Evolutionary conservation across 148 eudicot genomes (phyloP), one percentile per base, ranked within the genome.

Genomic region (Cornus florida): DNA sequence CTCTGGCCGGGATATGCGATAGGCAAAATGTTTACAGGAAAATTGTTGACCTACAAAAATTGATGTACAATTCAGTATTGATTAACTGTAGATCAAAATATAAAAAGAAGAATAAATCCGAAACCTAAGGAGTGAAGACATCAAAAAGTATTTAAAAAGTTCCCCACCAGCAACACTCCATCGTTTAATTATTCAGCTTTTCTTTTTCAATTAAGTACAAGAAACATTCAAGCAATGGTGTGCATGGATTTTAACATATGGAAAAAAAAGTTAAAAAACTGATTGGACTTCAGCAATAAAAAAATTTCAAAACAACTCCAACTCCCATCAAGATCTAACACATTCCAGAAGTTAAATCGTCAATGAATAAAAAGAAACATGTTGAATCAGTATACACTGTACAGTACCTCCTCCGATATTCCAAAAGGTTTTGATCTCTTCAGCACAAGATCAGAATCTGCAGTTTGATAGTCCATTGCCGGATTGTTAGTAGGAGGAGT

Each of bases 401-500:
- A 41, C 60, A 22, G 48, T 83, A 90, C 94, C 90, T 89, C 92
- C 75, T 88, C 91, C 13, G 83, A 80, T 71, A 85, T 39, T 20
- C 90, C 92, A 79, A 88, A 88, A 78, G 91, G 86, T 74, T 86
- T 85, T 73, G 90, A 35, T 79, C 95, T 84, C 87, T 85, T 90
- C 85, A 90, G 43, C 65, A 81, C 69, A 69, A 77, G 87, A 46
- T 90, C 93, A 75, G 93, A 82, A 77, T 90, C 92, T 43, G 88
- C 90, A 70, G 85, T 81, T 73, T 87, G 90, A 85, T 82, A 87
- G 80, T 92, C 90, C 78, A 87, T 64, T 43, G 86, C 78, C 8
- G 84, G 75, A 86, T 77, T 85, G 70, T 73, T 78, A 50, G 82
- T 78, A 48, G 90, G 82, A 84, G 87, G 88, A 73, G 88, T 87